Evolutionary conservation across 768 basidiomycete genomes (phyloP).

Genomic region (Nevesoporus exiguus): DNA sequence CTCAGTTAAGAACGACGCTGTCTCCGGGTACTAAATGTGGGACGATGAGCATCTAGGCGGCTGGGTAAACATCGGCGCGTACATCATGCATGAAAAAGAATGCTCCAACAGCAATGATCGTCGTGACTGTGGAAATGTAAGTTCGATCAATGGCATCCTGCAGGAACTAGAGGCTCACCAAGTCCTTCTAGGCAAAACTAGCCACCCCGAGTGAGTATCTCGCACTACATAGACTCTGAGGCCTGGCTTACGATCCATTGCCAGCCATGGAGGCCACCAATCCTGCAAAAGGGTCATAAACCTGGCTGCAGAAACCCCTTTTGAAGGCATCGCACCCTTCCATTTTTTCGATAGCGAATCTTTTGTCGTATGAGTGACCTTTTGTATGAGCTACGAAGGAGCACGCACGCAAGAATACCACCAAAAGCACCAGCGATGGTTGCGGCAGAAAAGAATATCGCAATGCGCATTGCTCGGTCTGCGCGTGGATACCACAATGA

Average conservation of each 20-base stretch:
- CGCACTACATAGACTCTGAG: not conserved
- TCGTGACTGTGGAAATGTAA: constrained; percentile 17
- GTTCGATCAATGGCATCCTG: not conserved
- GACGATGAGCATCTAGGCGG: constrained; percentile 2
- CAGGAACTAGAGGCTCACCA: constrained; percentile 10
- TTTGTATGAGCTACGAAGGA: not conserved
- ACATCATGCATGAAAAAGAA: constrained; percentile 58
- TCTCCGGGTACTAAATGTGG: constrained; percentile 47
- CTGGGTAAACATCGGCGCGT: constrained; percentile 7
- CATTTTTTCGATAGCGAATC: constrained; percentile 33
- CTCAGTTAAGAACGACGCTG: constrained; percentile 51
- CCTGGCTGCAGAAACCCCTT: not conserved
- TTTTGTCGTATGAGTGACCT: constrained; percentile 14
- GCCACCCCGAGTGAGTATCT: constrained; percentile 6
- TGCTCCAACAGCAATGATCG: constrained; percentile 15
- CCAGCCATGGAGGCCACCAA: constrained; percentile 34
- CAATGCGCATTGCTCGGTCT: constrained; percentile 56
- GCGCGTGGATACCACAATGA: constrained; percentile 59
- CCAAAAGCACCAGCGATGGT: constrained; percentile 52
- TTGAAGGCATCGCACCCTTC: constrained; percentile 32
- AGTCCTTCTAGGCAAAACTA: constrained; percentile 33
- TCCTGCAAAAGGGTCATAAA: constrained; percentile 6
- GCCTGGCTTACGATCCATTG: constrained; percentile 35
- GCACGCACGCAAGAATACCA: constrained; percentile 44
- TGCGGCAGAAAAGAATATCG: constrained; percentile 63